Conservation (phyloP, 1,284 basidiomycete species). For the Malassezia equina region DNA sequence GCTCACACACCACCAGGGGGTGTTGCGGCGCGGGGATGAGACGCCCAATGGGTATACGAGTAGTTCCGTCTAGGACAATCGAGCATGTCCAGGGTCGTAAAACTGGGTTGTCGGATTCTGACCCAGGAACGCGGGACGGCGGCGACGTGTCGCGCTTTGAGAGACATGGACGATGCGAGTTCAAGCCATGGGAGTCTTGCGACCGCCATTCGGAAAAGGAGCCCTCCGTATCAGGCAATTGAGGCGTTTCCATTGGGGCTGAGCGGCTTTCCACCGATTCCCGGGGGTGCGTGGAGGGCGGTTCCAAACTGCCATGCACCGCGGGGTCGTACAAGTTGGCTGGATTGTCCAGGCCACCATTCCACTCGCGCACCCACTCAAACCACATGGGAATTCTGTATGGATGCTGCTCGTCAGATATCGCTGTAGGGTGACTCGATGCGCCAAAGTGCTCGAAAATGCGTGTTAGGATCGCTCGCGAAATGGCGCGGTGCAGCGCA, state of each 20-base stretch:
- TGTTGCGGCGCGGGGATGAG: slow-evolving; percentile 79
- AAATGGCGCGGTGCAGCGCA: neutral
- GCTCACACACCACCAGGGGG: slow-evolving; percentile 80
- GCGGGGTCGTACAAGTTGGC: neutral
- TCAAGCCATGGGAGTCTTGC: neutral
- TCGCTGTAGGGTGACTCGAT: neutral
- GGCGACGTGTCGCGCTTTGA: neutral
- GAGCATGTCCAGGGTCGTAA: slow-evolving; percentile 67
- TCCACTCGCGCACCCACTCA: slow-evolving; percentile 38
- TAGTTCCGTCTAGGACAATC: slow-evolving; percentile 47
- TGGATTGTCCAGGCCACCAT: slow-evolving; percentile 1
- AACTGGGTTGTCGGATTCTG: neutral
- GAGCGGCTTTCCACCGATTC: neutral
- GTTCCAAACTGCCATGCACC: neutral
- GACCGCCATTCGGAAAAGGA: neutral
- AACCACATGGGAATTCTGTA: slow-evolving; percentile 29
- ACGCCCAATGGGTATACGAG: slow-evolving; percentile 52
- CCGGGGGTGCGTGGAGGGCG: neutral
- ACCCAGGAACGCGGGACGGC: neutral
- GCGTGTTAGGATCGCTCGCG: slow-evolving; percentile 1
- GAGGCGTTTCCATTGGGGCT: neutral
- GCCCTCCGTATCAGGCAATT: neutral
- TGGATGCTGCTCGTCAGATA: neutral
- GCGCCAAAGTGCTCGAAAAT: slow-evolving; percentile 37
- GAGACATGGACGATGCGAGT: neutral